phyloP scores from a whole-genome alignment of 768 basidiomycete species.

The Russula virescens region DNA sequence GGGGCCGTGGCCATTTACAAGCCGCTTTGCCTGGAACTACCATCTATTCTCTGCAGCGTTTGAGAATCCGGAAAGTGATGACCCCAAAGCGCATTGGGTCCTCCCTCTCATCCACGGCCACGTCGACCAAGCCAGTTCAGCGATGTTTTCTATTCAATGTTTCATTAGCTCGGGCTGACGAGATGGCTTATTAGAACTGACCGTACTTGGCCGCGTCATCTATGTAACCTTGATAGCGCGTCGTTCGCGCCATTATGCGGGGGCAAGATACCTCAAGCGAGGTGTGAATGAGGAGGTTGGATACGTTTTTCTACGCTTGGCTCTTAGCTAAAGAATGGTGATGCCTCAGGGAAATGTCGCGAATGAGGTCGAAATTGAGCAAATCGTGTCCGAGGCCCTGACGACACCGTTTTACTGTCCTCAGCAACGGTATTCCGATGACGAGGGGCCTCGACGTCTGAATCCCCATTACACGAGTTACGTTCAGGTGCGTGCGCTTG shows the following conservation, averaged over 20 bases:
- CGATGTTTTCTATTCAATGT: conserved; percentile 14
- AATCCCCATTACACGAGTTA: conserved; percentile 92
- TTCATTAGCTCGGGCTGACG: not conserved
- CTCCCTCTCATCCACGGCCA: conserved; percentile 92
- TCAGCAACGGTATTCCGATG: conserved; percentile 33
- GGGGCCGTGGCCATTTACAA: conserved; percentile 66
- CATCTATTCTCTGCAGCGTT: conserved; percentile 76
- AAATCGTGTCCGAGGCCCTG: conserved; percentile 86
- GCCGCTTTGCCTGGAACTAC: conserved; percentile 93
- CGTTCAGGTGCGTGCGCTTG: conserved; percentile 59
- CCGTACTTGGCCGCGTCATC: conserved; percentile 81
- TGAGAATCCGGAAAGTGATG: conserved; percentile 33
- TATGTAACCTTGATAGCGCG: conserved; percentile 95
- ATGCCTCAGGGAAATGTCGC: conserved; percentile 82
- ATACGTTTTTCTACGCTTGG: not conserved
- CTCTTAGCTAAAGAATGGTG: not conserved
- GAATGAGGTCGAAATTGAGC: conserved; percentile 98
- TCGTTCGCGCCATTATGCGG: conserved; percentile 91
- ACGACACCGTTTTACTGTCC: conserved; percentile 89
- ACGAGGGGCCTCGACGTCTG: conserved; percentile 38
- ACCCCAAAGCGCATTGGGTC: conserved; percentile 70
- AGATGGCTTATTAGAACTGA: conserved; percentile 60
- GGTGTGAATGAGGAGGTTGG: conserved; percentile 89
- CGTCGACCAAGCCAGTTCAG: conserved; percentile 95
- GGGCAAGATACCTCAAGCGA: conserved; percentile 88